phyloP scores from a whole-genome alignment of 75 land plant species.

The Isoetes taiwanensis region DNA sequence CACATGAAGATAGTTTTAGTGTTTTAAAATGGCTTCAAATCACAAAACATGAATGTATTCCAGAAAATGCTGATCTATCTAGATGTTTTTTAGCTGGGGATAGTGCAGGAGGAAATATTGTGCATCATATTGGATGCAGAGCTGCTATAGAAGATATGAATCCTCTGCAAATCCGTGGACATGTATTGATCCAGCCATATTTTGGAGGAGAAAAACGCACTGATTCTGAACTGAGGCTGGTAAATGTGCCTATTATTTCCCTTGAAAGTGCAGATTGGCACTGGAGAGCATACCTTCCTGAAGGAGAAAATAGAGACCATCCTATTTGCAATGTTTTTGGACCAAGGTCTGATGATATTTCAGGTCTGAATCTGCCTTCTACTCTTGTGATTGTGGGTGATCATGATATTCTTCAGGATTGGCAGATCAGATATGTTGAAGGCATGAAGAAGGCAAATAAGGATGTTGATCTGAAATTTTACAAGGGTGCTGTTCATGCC shows the following conservation, averaged over 20 bases:
- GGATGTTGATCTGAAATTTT: conserved; percentile 41
- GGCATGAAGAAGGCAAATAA: conserved; percentile 36
- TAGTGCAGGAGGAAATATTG: conserved; percentile 50
- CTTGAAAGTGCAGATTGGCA: conserved; percentile 42
- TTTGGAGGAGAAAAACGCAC: conserved; percentile 38
- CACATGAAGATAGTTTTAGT: no score
- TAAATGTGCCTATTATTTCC: conserved; percentile 44
- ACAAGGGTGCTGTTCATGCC: no score
- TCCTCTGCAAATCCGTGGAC: conserved; percentile 24
- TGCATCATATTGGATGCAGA: conserved; percentile 20
- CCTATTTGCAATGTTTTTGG: conserved; percentile 51
- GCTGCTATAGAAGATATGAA: conserved; percentile 10
- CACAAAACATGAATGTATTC: no score
- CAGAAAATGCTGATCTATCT: conserved; percentile 28
- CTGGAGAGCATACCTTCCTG: conserved; percentile 46
- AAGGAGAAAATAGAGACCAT: conserved; percentile 42
- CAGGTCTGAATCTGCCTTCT: conserved; percentile 5
- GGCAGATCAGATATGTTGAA: conserved; percentile 51
- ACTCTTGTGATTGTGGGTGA: conserved; percentile 15
- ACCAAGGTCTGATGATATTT: neutral
- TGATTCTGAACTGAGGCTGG: conserved; percentile 27
- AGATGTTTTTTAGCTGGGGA: conserved; percentile 35
- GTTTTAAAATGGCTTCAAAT: no score
- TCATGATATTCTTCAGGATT: conserved; percentile 25
- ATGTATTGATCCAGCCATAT: conserved; percentile 37